Conservation (phyloP, 2,329 filamentous ascomycete genomes). For the Colletotrichum abscissum region DNA sequence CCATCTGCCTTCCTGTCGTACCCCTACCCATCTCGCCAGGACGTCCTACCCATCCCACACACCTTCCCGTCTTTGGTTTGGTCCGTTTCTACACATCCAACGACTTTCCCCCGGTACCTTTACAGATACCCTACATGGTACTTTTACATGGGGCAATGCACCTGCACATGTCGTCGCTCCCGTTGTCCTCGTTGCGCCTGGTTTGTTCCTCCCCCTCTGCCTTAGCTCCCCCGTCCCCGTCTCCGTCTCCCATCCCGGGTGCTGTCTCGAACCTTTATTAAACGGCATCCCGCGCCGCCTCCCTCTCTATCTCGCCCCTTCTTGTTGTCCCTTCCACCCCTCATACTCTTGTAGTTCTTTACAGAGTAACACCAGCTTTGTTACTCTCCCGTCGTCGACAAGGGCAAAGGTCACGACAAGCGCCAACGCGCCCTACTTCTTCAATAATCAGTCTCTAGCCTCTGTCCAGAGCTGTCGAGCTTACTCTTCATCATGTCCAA, state of each 20-base stretch:
- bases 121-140: background rate
- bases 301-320: background rate
- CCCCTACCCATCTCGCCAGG: background rate
- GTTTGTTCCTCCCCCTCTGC: background rate
- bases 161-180: conserved; percentile 5
- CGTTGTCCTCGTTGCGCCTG: background rate
- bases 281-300: conserved; percentile 18
- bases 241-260: background rate
- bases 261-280: conserved; percentile 29
- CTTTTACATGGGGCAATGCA: background rate
- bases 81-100: background rate
- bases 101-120: background rate
- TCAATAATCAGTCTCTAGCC: background rate
- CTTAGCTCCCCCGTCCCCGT: background rate
- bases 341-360: conserved; percentile 22
- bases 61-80: conserved; percentile 16
- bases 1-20: conserved; percentile 5
- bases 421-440: conserved; percentile 16
- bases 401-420: conserved; percentile 30
- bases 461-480: conserved; percentile 4
- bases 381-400: conserved; percentile 19
- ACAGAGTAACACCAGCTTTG: conserved; percentile 20
- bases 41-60: background rate
- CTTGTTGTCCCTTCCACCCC: conserved; percentile 14
- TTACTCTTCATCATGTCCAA: conserved; percentile 26